A percentile compares a stretch with the other conserved stretches of the same genome.
These are phyloP conservation scores for Psilocybe cubensis DNA, from an alignment of 768 basidiomycete species.

Conservation along the genomic window DNA sequence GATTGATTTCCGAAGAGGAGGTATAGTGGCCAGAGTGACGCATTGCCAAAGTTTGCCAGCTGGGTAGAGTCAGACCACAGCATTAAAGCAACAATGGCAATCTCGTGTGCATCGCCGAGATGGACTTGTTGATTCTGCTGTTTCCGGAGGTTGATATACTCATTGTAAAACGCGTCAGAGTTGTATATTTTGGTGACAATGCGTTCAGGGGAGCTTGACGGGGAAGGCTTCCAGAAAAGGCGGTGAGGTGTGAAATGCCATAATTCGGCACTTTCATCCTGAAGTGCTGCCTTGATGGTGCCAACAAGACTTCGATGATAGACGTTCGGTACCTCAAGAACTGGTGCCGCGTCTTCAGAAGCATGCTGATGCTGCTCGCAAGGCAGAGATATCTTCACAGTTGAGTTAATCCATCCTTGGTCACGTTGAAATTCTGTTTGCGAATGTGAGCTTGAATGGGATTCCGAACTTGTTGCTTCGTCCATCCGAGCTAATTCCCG, in stretches of 20 bases:
- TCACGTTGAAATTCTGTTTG: neutral
- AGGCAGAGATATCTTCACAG: constrained; percentile 26
- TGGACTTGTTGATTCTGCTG: constrained; percentile 16
- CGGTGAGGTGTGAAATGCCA: constrained; percentile 32
- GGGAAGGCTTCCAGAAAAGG: constrained; percentile 17
- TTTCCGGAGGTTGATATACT: constrained; percentile 16
- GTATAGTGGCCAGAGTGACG: constrained; percentile 44
- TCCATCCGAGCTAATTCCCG: neutral
- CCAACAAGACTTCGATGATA: constrained; percentile 11
- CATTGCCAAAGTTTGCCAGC: constrained; percentile 36
- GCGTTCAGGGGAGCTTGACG: constrained; percentile 7
- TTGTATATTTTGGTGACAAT: constrained; percentile 23
- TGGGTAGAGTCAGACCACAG: constrained; percentile 40
- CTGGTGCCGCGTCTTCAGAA: constrained; percentile 21
- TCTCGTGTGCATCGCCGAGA: too few relatives aligned
- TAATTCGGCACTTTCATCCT: constrained; percentile 1
- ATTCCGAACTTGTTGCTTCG: neutral
- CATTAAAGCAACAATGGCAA: constrained; percentile 29
- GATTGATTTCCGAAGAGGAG: constrained; percentile 39
- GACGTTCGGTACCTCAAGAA: constrained; percentile 24
- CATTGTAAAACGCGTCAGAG: constrained; percentile 20
- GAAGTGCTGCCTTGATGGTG: constrained; percentile 14
- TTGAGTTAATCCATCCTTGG: constrained; percentile 24
- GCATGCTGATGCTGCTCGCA: constrained; percentile 12
- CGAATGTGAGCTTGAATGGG: neutral